Evolutionary conservation across 192 early-diverging fungal species (phyloP).

Genomic region (Umbelopsis sp.): DNA sequence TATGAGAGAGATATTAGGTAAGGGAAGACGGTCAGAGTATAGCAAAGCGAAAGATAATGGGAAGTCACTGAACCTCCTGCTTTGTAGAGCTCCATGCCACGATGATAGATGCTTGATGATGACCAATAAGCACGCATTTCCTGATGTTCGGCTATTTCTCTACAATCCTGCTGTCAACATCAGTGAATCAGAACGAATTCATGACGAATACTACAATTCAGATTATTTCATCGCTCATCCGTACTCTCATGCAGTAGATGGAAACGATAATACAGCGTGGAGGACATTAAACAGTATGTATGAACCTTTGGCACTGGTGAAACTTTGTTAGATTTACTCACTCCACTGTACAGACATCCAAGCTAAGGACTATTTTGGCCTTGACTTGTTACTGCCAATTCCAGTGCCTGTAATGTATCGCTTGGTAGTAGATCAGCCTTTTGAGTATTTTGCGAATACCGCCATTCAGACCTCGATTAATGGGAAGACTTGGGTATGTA

Average conservation of each 20-base stretch:
- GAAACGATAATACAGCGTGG: conserved; percentile 49
- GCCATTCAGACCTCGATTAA: conserved; percentile 41
- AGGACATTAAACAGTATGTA: conserved; percentile 37
- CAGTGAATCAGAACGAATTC: conserved; percentile 44
- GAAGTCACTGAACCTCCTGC: neutral
- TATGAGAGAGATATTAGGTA: conserved; percentile 43
- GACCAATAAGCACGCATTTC: conserved; percentile 52
- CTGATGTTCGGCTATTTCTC: conserved; percentile 46
- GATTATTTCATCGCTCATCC: conserved; percentile 35
- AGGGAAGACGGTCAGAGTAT: no score
- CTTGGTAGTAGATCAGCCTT: conserved; percentile 28
- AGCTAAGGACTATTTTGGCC: conserved; percentile 54
- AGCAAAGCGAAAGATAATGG: neutral
- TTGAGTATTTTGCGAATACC: conserved; percentile 24
- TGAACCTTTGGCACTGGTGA: neutral
- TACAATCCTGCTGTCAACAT: conserved; percentile 55
- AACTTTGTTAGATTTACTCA: neutral
- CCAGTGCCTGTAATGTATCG: conserved; percentile 34
- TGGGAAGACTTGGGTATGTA: conserved; percentile 41
- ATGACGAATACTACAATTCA: conserved; percentile 44
- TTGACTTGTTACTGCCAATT: conserved; percentile 54
- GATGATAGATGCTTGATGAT: conserved; percentile 58
- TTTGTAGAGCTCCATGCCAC: conserved; percentile 43
- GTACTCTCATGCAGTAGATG: conserved; percentile 55
- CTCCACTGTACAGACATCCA: conserved; percentile 36